These are phyloP conservation scores for Dendrobium nobile DNA, from an alignment of 106 monocot genomes.

Conservation along the genomic window DNA sequence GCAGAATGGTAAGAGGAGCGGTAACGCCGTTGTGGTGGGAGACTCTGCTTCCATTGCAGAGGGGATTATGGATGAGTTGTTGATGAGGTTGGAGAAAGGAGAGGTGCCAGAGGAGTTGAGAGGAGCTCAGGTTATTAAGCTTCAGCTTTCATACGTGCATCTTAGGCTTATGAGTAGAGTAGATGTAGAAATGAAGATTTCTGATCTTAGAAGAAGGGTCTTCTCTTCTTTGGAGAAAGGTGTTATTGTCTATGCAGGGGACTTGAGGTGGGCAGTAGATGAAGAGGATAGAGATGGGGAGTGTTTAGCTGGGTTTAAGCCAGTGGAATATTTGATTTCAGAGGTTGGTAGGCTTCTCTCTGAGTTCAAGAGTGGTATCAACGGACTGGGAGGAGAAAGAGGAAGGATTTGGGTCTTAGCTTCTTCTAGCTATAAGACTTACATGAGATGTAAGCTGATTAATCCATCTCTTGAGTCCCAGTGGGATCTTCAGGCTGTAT, in stretches of 20 bases:
- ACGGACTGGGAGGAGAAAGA: constrained; percentile 5
- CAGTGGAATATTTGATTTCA: constrained; percentile 46
- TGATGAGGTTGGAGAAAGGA: constrained; percentile 56
- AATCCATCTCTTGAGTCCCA: constrained; percentile 58
- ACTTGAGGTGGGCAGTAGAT: constrained; percentile 64
- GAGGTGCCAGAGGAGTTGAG: constrained; percentile 72
- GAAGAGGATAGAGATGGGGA: constrained; percentile 21
- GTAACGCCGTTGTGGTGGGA: constrained; percentile 55
- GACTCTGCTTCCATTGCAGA: constrained; percentile 60
- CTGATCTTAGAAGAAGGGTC: constrained; percentile 56
- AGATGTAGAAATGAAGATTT: constrained; percentile 56
- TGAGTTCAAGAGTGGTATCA: constrained; percentile 27
- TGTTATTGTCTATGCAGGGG: constrained; percentile 54
- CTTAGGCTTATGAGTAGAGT: constrained; percentile 50
- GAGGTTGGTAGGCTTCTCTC: constrained; percentile 53
- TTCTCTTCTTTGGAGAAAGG: constrained; percentile 16
- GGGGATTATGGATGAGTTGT: constrained; percentile 50
- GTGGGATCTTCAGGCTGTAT: constrained; percentile 79
- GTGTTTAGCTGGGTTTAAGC: constrained; percentile 14
- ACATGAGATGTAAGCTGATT: constrained; percentile 72
- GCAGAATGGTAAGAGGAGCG: constrained; percentile 41
- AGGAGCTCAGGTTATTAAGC: constrained; percentile 40
- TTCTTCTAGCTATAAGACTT: constrained; percentile 68
- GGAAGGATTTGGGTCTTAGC: constrained; percentile 71
- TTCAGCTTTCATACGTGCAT: constrained; percentile 57